Base-by-base conservation (phyloP, 2,329 filamentous ascomycete species). In the Diaporthe velutina region DNA sequence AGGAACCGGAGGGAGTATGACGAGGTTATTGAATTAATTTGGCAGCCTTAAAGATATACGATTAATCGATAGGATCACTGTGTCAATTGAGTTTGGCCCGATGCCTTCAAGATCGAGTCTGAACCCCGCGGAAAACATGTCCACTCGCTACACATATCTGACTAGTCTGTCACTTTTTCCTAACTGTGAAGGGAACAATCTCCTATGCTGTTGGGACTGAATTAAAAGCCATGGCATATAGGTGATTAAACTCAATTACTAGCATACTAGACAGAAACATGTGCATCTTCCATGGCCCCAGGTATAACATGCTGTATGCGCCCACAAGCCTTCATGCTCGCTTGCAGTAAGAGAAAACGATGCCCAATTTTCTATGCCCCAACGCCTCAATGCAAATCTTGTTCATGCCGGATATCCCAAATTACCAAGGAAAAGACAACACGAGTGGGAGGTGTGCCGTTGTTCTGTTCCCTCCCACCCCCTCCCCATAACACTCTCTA, bases 1-100 rank as follows among this genome's bases (percentile, higher is more conserved):
- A 80, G 82, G 40, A 76, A 30, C 3, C 25, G 80, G 5, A 79
- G 79, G 5, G 84, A 84, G 38, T 82, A 86, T 70, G 87, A 88
- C 73, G 85, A 87, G 77, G 85, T 88, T 10, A 78, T 88, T 38
- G 87, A 88, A 80, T 74, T 90, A 64, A 81, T 85, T 71, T 90
- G 90, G 81, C 76, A 80, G 58, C 33, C 50, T 54, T 30, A 12
- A 40, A 22, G 8, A 25, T 22, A 40, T 19, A 66, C 33, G 28
- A 10, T 33, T 30, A 2, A 15, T 13, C 7, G 5, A 64, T 30
- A 61, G 40, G n/a, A 42, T n/a, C 10, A 38, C 30, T 22, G 19
- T 12, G 3, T 22, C 3, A 22, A 38, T 1, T 58, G 5, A 13
- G 10, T 6, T 58, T 15, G 19, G 55, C 19, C 12, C 12, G 30